A percentile compares a stretch with the other conserved stretches of the same genome.
phyloP scores from a whole-genome alignment of 1,139 yeast genomes.

The Wickerhamomyces sp. region DNA sequence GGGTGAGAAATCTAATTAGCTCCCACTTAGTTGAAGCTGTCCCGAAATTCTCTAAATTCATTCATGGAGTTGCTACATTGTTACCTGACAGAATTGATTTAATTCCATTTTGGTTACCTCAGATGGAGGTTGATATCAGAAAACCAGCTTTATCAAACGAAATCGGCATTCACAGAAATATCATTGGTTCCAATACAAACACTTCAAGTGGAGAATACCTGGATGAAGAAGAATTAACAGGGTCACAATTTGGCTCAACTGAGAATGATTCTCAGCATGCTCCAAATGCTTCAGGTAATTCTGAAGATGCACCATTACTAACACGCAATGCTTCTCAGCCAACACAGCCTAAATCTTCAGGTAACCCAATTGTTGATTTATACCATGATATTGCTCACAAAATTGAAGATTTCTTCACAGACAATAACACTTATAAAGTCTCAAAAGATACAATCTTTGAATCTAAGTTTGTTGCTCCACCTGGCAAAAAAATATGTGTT shows the following conservation, averaged over 20 bases:
- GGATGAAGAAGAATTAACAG: slow-evolving; percentile 48
- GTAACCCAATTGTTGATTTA: slow-evolving; percentile 19
- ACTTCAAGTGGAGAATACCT: slow-evolving; percentile 30
- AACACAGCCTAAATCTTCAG: slow-evolving; percentile 25
- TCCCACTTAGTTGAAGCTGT: slow-evolving; percentile 97
- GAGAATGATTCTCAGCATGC: slow-evolving; percentile 5
- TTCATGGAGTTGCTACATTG: slow-evolving; percentile 90
- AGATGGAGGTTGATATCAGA: slow-evolving; percentile 92
- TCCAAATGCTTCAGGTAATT: slow-evolving; percentile 13
- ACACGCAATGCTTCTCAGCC: slow-evolving; percentile 32
- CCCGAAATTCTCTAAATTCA: slow-evolving; percentile 94
- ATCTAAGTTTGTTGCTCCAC: slow-evolving; percentile 60
- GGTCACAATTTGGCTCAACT: slow-evolving; percentile 36
- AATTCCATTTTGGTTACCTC: slow-evolving; percentile 98
- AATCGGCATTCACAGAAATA: slow-evolving; percentile 58
- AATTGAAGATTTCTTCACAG: slow-evolving; percentile 50
- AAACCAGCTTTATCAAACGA: slow-evolving; percentile 73
- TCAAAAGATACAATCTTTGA: slow-evolving; percentile 82
- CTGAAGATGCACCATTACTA: slow-evolving; percentile 24
- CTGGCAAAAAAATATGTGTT: slow-evolving; percentile 69
- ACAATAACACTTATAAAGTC: slow-evolving; percentile 67
- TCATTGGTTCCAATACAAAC: slow-evolving; percentile 42
- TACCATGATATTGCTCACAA: slow-evolving; percentile 18
- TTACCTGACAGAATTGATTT: slow-evolving; percentile 76
- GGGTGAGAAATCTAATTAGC: slow-evolving; percentile 90